Conservation (phyloP, 257 asterid genomes). For the Solanum medicagineum region DNA sequence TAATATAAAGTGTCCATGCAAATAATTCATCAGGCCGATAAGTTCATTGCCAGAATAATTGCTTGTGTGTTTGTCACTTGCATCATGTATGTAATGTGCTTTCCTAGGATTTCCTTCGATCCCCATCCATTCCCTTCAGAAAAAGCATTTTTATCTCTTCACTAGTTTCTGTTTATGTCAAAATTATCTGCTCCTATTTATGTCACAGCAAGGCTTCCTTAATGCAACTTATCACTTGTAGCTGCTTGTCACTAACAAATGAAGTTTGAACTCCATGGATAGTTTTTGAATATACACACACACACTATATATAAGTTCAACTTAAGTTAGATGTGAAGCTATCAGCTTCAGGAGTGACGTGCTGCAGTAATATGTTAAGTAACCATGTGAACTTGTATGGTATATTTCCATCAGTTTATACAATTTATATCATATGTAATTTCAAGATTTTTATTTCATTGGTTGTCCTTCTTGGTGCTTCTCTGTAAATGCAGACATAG, state of each 20-base stretch:
- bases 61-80: neutral
- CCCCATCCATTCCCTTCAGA: neutral
- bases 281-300: neutral
- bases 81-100: neutral
- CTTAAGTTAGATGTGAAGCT: neutral
- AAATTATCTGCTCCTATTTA: neutral
- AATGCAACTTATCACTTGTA: neutral
- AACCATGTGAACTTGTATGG: neutral
- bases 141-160: neutral
- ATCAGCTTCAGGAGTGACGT: neutral
- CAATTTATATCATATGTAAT: neutral
- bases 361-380: neutral
- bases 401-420: neutral
- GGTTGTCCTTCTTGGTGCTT: neutral
- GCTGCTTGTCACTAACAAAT: neutral
- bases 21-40: neutral
- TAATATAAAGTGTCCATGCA: neutral
- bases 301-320: neutral
- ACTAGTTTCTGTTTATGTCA: neutral
- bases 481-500: slow-evolving; percentile 40
- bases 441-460: neutral
- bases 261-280: neutral
- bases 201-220: neutral
- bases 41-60: neutral
- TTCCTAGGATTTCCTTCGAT: neutral